phyloP scores from a whole-genome alignment of 2,329 filamentous ascomycete species.

The Zopfia rhizophila region DNA sequence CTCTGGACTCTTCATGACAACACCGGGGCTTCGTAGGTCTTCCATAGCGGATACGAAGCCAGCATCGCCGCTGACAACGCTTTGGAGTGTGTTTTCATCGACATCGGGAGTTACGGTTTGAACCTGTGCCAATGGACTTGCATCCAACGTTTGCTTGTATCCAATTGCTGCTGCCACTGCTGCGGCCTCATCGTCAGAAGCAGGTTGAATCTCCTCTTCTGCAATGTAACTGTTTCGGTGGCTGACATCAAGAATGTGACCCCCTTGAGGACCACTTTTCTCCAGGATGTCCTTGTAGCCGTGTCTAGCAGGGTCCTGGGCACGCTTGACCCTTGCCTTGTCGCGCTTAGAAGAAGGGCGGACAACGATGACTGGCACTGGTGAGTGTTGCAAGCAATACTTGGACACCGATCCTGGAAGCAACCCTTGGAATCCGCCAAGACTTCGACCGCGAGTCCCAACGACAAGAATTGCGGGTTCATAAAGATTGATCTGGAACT shows the following conservation, averaged over 20 bases:
- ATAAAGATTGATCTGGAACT: slow-evolving; percentile 82
- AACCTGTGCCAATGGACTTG: slow-evolving; percentile 42
- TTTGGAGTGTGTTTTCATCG: slow-evolving; percentile 16
- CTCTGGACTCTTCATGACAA: slow-evolving; percentile 54
- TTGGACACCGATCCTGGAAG: slow-evolving; percentile 92
- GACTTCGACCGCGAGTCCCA: slow-evolving; percentile 83
- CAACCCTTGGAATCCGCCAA: slow-evolving; percentile 86
- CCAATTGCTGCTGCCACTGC: slow-evolving; percentile 63
- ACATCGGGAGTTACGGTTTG: slow-evolving; percentile 34
- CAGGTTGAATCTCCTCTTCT: slow-evolving; percentile 43
- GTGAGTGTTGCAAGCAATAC: slow-evolving; percentile 93
- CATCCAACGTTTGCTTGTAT: slow-evolving; percentile 44
- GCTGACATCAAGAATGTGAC: slow-evolving; percentile 63
- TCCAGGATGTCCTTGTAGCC: slow-evolving; percentile 83
- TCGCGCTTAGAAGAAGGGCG: slow-evolving; percentile 86
- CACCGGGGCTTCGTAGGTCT: slow-evolving; percentile 42
- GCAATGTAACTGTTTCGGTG: slow-evolving; percentile 59
- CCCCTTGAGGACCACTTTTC: slow-evolving; percentile 64
- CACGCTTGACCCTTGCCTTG: slow-evolving; percentile 89
- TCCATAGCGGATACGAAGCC: slow-evolving; percentile 27
- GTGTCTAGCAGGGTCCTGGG: slow-evolving; percentile 77
- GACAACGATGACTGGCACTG: slow-evolving; percentile 92
- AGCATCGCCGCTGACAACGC: slow-evolving; percentile 22
- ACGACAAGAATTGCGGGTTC: slow-evolving; percentile 92
- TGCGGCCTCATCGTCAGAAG: slow-evolving; percentile 59